A percentile compares a stretch with the other conserved stretches of the same genome.
Conservation (phyloP, 2,329 filamentous ascomycete species). For the Neofusicoccum parvum region DNA sequence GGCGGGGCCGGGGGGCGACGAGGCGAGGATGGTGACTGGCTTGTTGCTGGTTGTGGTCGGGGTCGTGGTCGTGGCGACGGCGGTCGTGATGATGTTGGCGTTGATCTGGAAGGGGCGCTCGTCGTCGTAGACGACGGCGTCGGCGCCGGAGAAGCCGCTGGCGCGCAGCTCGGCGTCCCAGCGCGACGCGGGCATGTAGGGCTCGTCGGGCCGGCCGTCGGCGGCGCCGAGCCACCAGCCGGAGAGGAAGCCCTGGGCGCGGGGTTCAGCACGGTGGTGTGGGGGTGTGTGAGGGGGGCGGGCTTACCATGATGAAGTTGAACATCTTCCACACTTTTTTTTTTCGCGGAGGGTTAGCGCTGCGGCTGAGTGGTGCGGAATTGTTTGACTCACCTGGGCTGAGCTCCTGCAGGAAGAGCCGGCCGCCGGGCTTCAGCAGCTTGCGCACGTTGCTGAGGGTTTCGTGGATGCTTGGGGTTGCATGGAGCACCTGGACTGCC, state of each 20-base stretch:
- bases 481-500: slow-evolving; percentile 25
- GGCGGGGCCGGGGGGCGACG: not conserved
- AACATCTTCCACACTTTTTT: slow-evolving; percentile 25
- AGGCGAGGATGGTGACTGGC: not conserved
- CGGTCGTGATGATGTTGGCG: slow-evolving; percentile 26
- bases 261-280: not conserved
- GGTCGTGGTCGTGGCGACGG: not conserved
- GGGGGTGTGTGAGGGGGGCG: not conserved
- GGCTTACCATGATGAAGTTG: slow-evolving; percentile 32
- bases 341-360: not conserved
- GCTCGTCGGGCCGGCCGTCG: slow-evolving; percentile 33
- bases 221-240: slow-evolving; percentile 40
- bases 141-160: slow-evolving; percentile 37
- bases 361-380: no score
- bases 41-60: no score
- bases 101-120: slow-evolving; percentile 24
- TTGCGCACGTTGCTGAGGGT: slow-evolving; percentile 30
- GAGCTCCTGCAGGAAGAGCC: slow-evolving; percentile 49
- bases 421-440: slow-evolving; percentile 45
- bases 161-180: slow-evolving; percentile 38
- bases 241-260: slow-evolving; percentile 26
- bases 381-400: slow-evolving; percentile 22
- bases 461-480: slow-evolving; percentile 21
- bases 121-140: slow-evolving; percentile 30
- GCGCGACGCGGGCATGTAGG: slow-evolving; percentile 21